Base-by-base conservation (phyloP, 768 basidiomycete genomes). In the Peribolospora baueri region DNA sequence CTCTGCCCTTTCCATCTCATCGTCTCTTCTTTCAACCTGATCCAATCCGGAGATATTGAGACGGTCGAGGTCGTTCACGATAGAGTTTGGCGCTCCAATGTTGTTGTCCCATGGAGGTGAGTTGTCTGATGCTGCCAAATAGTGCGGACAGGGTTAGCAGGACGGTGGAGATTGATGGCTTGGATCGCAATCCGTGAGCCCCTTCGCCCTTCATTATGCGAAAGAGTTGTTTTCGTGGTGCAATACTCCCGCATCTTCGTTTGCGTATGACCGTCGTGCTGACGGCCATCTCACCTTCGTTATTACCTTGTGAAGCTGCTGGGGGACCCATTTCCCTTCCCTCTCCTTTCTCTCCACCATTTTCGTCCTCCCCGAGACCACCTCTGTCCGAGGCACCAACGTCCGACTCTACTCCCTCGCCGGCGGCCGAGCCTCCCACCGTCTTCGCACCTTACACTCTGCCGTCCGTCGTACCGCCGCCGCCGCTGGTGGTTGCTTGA, bases 281-380 rank as follows among this genome's bases (percentile, higher is more conserved):
- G 37, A 1, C 51, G 2, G 4, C 9, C 47, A 25, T 11, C 1
- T 38, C 38, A 25, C 47, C 46, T 3, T 43, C 25, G 0, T 39
- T 60, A 61, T 60, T 45, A 51, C 49, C 47, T 58, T 64, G 2
- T 61, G 43, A 57, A 82, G 80, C 54, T 84, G 84, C 66, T 82
- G 81, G 54, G 81, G 83, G 8, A 84, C 86, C 11, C 88, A 93
- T 65, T 73, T 81, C 53, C 82, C 85, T 5, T 77, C 77, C 53
- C 73, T 88, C 51, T 59, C 68, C 0, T 56, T 57, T 41, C 59
- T 68, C 2, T 57, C 58, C 73, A 79, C 59, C 61, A 68, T 84
- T 52, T 79, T 83, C 70, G 66, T 84, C 48, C 65, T 81, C 47
- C 77, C 81, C 36, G 73, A 81, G 63, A 81, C 77, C 7, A 80